Evolutionary conservation across 164 flowering plant genomes (phyloP).

Genomic region (Vitis cinerea): DNA sequence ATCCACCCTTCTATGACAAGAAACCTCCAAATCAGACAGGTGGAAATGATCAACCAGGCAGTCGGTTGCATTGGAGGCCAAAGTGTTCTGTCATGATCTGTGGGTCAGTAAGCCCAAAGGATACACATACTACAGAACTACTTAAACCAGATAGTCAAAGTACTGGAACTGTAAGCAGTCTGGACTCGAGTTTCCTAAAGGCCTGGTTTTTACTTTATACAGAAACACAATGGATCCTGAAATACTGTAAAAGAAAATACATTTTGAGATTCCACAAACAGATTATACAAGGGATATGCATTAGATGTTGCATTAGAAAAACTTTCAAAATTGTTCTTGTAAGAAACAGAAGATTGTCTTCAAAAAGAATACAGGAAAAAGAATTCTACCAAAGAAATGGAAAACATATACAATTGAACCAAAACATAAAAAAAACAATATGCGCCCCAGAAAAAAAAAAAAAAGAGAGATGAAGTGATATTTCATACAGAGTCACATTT

Average conservation of each 20-base stretch:
- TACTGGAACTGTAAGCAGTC: not conserved
- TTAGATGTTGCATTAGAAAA: not conserved
- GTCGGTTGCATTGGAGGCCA: not conserved
- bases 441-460: not conserved
- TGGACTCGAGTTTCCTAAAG: not conserved
- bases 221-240: not conserved
- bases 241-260: not conserved
- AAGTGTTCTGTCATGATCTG: not conserved
- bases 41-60: not conserved
- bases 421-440: not conserved
- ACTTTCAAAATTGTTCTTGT: not conserved
- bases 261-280: too few species aligned
- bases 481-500: too few species aligned
- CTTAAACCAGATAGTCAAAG: not conserved
- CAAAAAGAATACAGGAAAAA: too few species aligned
- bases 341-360: not conserved
- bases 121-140: not conserved
- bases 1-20: not conserved
- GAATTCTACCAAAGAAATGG: not conserved
- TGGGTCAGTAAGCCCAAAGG: not conserved
- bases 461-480: too few species aligned
- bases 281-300: not conserved
- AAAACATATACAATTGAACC: not conserved
- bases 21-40: not conserved
- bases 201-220: not conserved